Evolutionary conservation across 768 basidiomycete species (phyloP).

Genomic region (Agrocybe praecox): DNA sequence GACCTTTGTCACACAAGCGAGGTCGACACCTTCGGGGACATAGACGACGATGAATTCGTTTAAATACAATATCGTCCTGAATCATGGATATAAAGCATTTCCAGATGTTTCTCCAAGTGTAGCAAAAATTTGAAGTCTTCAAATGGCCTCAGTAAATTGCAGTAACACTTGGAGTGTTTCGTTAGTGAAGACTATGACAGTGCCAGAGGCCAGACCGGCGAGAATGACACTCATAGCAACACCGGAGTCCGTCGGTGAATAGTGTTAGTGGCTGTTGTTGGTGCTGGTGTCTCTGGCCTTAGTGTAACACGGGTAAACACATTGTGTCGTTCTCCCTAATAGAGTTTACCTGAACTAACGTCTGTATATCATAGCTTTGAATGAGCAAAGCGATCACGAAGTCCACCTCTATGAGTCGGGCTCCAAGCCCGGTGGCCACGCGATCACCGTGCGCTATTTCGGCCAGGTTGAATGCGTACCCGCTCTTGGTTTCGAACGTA

Average conservation of each 20-base stretch:
- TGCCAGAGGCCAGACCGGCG: no score
- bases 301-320: constrained; percentile 68
- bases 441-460: constrained; percentile 66
- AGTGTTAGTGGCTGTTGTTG: constrained; percentile 76
- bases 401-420: constrained; percentile 78
- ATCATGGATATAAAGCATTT: background rate
- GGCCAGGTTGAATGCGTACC: constrained; percentile 74
- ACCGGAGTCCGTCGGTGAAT: constrained; percentile 40
- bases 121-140: no score
- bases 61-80: background rate
- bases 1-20: background rate
- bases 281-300: constrained; percentile 80
- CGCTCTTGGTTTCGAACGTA: constrained; percentile 87
- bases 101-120: no score
- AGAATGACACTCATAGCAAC: background rate
- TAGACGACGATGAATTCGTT: background rate
- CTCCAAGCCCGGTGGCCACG: constrained; percentile 70
- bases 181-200: no score
- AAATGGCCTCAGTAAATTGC: no score
- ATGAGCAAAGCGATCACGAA: constrained; percentile 73
- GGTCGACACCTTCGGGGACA: background rate
- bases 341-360: background rate
- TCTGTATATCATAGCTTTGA: constrained; percentile 49
- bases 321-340: background rate
- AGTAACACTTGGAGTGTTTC: no score